Conservation (phyloP, 345 rosid species). For the Odontarrhena argentea region DNA sequence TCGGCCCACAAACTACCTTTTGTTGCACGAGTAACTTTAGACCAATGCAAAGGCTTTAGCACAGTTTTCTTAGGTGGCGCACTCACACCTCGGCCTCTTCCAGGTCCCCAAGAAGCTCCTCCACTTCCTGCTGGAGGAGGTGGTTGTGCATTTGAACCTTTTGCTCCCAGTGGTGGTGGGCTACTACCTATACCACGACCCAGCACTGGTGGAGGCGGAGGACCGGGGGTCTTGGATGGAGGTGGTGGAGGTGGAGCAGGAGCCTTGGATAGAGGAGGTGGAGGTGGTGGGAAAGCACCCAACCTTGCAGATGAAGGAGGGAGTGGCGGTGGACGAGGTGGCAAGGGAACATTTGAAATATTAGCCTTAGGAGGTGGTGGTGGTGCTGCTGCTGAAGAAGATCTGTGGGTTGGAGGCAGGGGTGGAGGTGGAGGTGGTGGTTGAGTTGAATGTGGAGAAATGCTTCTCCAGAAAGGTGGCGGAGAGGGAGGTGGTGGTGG, state of each 20-base stretch:
- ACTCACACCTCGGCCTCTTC: constrained; percentile 60
- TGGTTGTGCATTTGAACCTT: constrained; percentile 60
- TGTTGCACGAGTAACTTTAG: constrained; percentile 87
- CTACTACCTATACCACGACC: constrained; percentile 42
- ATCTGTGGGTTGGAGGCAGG: constrained; percentile 31
- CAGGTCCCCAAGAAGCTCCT: constrained; percentile 52
- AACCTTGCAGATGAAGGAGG: constrained; percentile 26
- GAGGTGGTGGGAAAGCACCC: constrained; percentile 32
- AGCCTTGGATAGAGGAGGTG: constrained; percentile 27
- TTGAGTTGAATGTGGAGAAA: constrained; percentile 41
- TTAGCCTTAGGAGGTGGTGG: constrained; percentile 43
- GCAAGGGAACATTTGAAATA: constrained; percentile 37
- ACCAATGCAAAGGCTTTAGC: constrained; percentile 93
- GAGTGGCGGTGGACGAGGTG: constrained; percentile 42
- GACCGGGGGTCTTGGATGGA: constrained; percentile 53
- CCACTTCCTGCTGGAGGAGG: constrained; percentile 72
- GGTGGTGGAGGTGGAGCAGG: constrained; percentile 44
- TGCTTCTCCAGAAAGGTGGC: constrained; percentile 34
- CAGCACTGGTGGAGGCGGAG: constrained; percentile 62
- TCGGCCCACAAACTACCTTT: constrained; percentile 99
- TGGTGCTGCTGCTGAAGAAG: constrained; percentile 15
- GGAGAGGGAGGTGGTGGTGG: constrained; percentile 36
- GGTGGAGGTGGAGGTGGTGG: constrained; percentile 48
- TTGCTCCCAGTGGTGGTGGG: constrained; percentile 58
- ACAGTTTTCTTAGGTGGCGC: constrained; percentile 66